Evolutionary conservation across 2,329 filamentous ascomycete species (phyloP), one percentile per base, ranked within the genome.

Genomic region (Madurella mycetomatis): DNA sequence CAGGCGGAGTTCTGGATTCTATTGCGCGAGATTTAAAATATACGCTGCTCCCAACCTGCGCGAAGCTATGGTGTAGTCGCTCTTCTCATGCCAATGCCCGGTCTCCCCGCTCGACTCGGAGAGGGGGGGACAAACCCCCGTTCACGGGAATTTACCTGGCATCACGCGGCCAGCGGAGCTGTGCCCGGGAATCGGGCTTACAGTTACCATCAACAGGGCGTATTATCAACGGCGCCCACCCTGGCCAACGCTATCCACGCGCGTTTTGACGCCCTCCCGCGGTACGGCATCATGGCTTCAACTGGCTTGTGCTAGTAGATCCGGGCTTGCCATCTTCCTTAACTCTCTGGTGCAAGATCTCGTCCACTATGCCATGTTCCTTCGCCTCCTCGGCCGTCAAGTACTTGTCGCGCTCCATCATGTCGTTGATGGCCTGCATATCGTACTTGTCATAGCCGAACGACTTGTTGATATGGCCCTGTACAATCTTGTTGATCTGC

Each of bases 321-420:
- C 31, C 49, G 17, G 56, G 31, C 49, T 61, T 64, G 17, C 46
- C 57, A n/a, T 63, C 60, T 0, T 79, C 73, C 80, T 80, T 74
- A 19, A 75, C 74, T 64, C 89, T 79, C 72, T 81, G 79, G 45
- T 84, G 79, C 63, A 99, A 68, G 57, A 99, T 92, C 73, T 92
- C 85, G 70, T 99, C 94, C 58, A 99, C 85, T 63, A 99, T 89
- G 0, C 94, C 94, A 71, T 95, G 81, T 48, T 95, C 90, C 65
- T 90, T 76, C 9, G 94, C 94, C 75, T 99, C 92, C 44, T 90
- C 76, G 0, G 92, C 91, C 52, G 87, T 87, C 80, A 99, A 81
- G 65, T 96, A 97, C 67, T 94, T 94, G 70, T 99, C 94, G 54
- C 94, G 79, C 76, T 99, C 94, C 92, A 99, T 97, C 70, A 96